Conservation (phyloP, 768 basidiomycete species). For the Amylocystis lapponica region DNA sequence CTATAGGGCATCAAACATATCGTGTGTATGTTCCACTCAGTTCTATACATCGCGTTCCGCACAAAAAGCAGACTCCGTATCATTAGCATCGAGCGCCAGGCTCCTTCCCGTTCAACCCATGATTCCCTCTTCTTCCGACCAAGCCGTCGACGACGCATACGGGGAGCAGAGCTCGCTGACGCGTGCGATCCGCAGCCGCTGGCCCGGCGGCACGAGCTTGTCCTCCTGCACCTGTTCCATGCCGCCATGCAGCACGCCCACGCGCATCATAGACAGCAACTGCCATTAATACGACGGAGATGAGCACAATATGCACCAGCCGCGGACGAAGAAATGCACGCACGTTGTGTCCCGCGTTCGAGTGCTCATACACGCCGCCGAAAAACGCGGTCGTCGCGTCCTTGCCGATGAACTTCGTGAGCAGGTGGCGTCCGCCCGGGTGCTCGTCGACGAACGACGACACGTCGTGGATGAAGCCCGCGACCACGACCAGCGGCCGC, state of each 20-base stretch:
- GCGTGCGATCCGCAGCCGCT: slow-evolving; percentile 31
- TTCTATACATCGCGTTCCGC: too few relatives aligned
- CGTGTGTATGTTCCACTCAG: too few relatives aligned
- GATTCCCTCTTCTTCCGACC: slow-evolving; percentile 25
- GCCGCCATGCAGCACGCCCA: slow-evolving; percentile 61
- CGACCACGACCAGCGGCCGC: slow-evolving; percentile 63
- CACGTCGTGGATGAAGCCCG: slow-evolving; percentile 86
- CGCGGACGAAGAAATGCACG: slow-evolving; percentile 21
- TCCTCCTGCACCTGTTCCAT: slow-evolving; percentile 45
- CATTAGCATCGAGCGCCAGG: too few relatives aligned
- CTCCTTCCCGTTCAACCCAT: slow-evolving; percentile 2
- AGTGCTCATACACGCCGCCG: slow-evolving; percentile 79
- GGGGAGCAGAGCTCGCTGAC: slow-evolving; percentile 30
- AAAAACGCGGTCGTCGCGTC: slow-evolving; percentile 84
- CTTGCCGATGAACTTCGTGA: slow-evolving; percentile 62
- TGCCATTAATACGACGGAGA: too few relatives aligned
- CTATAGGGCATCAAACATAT: too few relatives aligned
- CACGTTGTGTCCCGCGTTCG: slow-evolving; percentile 78
- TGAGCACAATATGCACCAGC: too few relatives aligned
- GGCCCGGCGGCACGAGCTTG: slow-evolving; percentile 40
- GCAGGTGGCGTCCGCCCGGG: slow-evolving; percentile 66
- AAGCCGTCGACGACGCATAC: slow-evolving; percentile 25
- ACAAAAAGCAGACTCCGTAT: too few relatives aligned
- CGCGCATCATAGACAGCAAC: slow-evolving; percentile 76
- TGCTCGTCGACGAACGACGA: slow-evolving; percentile 68